Conservation (phyloP, 2,329 filamentous ascomycete species). For the Hymenoscyphus fructigenus region DNA sequence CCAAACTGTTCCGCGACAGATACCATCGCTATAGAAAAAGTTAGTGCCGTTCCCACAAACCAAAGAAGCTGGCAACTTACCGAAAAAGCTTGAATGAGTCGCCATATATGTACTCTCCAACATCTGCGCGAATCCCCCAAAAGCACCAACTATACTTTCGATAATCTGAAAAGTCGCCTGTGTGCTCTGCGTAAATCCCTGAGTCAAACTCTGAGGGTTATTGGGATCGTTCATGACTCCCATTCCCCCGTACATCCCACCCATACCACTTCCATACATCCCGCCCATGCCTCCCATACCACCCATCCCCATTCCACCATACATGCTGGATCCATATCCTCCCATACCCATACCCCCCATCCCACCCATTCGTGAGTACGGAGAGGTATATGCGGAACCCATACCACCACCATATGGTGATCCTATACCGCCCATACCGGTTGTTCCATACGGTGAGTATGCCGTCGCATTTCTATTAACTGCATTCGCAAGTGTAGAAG, state of each 20-base stretch:
- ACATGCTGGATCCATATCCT: conserved; percentile 41
- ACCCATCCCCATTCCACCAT: conserved; percentile 38
- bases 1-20: conserved; percentile 97
- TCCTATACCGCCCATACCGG: conserved; percentile 34
- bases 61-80: conserved; percentile 51
- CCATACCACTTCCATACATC: conserved; percentile 44
- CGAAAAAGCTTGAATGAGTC: conserved; percentile 97
- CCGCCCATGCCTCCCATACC: conserved; percentile 41
- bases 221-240: conserved; percentile 65
- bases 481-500: conserved; percentile 72
- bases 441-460: conserved; percentile 66
- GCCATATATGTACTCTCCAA: conserved; percentile 99
- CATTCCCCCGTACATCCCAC: conserved; percentile 49
- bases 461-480: conserved; percentile 87
- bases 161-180: conserved; percentile 98
- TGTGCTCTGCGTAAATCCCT: conserved; percentile 91
- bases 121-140: conserved; percentile 98
- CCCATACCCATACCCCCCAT: conserved; percentile 40
- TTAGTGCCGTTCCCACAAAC: conserved; percentile 23
- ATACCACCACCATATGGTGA: conserved; percentile 36
- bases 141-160: conserved; percentile 92
- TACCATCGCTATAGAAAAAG: conserved; percentile 73
- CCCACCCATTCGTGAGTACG: conserved; percentile 46
- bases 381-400: conserved; percentile 48
- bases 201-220: conserved; percentile 91